Conservation (phyloP, 257 asterid species). For the Cruciata laevipes region DNA sequence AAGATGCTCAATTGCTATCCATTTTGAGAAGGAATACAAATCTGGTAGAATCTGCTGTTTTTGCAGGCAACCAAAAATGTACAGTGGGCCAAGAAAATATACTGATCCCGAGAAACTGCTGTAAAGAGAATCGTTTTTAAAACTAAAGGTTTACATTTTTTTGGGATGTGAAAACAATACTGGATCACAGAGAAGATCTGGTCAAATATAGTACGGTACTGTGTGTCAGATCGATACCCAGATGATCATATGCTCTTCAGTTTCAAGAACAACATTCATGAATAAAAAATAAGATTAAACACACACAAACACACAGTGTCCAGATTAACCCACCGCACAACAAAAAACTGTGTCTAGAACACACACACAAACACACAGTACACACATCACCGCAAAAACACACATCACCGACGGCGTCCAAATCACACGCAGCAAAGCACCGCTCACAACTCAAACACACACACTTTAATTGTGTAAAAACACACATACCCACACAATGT, state of each 20-base stretch:
- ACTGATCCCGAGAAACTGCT: constrained; percentile 26
- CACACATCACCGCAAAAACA: too few species aligned
- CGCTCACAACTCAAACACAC: too few species aligned
- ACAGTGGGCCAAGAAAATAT: constrained; percentile 30
- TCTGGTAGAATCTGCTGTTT: constrained; percentile 13
- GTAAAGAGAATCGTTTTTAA: constrained; percentile 16
- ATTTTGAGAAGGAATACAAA: constrained; percentile 12
- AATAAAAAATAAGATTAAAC: not conserved
- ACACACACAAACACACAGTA: too few species aligned
- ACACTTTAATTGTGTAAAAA: too few species aligned
- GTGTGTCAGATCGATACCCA: not conserved
- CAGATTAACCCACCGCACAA: not conserved
- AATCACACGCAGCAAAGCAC: too few species aligned
- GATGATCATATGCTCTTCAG: not conserved
- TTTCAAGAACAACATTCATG: constrained; percentile 10
- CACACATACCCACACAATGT: not conserved
- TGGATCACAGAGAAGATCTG: constrained; percentile 26
- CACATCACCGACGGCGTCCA: too few species aligned
- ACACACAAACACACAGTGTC: not conserved
- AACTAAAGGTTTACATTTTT: constrained; percentile 9
- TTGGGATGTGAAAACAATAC: constrained; percentile 13
- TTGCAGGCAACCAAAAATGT: constrained; percentile 10
- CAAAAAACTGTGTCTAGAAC: too few species aligned
- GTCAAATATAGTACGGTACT: constrained; percentile 63
- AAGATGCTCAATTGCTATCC: constrained; percentile 3